phyloP scores from a whole-genome alignment of 2,329 filamentous ascomycete species.

The Chaetomium sp. region DNA sequence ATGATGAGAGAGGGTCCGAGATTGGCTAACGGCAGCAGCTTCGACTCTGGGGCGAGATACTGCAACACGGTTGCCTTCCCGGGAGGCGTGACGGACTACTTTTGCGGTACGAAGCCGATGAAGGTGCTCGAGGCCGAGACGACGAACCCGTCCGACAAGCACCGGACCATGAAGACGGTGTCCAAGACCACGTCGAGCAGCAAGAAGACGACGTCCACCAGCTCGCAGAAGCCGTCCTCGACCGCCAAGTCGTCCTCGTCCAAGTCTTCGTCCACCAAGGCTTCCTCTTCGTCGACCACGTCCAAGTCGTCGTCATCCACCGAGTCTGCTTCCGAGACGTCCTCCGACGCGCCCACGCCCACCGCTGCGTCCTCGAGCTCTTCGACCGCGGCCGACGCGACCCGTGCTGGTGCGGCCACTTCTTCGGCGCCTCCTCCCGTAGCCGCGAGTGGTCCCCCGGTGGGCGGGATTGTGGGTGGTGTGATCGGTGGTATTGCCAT shows the following conservation, averaged over 20 bases:
- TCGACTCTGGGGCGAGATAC: constrained; percentile 28
- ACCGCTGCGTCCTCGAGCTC: constrained; percentile 3
- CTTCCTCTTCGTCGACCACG: constrained; percentile 3
- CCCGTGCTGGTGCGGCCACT: constrained; percentile 1
- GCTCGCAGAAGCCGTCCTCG: background rate
- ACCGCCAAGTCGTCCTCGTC: background rate
- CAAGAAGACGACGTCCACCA: background rate
- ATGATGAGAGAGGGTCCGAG: background rate
- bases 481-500: constrained; percentile 20
- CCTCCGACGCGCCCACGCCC: background rate
- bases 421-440: background rate
- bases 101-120: constrained; percentile 33
- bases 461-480: constrained; percentile 22
- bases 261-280: background rate
- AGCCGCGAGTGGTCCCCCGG: constrained; percentile 6
- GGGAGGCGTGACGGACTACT: constrained; percentile 38
- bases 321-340: background rate
- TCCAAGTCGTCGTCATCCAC: background rate
- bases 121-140: constrained; percentile 34
- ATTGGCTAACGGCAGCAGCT: constrained; percentile 29
- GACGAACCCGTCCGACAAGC: constrained; percentile 35
- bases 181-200: constrained; percentile 1
- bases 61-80: constrained; percentile 42
- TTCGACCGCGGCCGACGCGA: constrained; percentile 5
- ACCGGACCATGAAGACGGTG: constrained; percentile 25